Conservation (phyloP, 495 filamentous ascomycete species). For the Daldinia vernicosa region DNA sequence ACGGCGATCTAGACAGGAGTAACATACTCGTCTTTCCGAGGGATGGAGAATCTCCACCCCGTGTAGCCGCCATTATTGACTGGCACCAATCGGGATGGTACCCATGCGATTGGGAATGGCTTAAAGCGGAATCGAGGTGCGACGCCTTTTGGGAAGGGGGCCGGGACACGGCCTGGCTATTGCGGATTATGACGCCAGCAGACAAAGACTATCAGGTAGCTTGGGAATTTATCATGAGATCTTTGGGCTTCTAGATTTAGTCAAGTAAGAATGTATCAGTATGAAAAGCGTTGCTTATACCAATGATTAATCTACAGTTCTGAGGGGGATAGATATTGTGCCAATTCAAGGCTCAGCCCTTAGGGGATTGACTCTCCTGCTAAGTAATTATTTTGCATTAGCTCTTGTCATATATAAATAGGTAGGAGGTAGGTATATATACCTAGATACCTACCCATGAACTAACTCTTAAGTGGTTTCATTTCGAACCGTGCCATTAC, state of each 20-base stretch:
- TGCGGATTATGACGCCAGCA: neutral
- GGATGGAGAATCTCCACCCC: constrained; percentile 33
- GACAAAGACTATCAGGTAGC: neutral
- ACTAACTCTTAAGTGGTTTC: too few relatives aligned
- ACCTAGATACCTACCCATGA: too few relatives aligned
- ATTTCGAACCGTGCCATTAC: too few relatives aligned
- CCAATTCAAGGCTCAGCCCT: too few relatives aligned
- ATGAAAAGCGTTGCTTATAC: neutral
- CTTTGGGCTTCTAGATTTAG: neutral
- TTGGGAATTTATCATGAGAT: neutral
- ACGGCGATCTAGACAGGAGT: constrained; percentile 58
- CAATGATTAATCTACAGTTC: neutral
- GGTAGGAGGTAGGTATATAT: too few relatives aligned
- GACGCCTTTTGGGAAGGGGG: neutral
- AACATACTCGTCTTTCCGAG: constrained; percentile 50
- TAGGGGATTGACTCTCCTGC: too few relatives aligned
- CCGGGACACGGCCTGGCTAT: neutral
- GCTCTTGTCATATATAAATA: too few relatives aligned
- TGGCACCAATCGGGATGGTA: constrained; percentile 62
- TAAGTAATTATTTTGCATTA: too few relatives aligned
- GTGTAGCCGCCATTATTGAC: constrained; percentile 54
- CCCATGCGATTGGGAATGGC: constrained; percentile 57
- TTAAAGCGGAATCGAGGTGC: constrained; percentile 48
- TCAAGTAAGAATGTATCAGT: neutral
- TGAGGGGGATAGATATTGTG: neutral